A percentile compares a stretch with the other conserved stretches of the same genome.
Evolutionary conservation across 768 basidiomycete genomes (phyloP).

Genomic region (Mycena chlorophos): DNA sequence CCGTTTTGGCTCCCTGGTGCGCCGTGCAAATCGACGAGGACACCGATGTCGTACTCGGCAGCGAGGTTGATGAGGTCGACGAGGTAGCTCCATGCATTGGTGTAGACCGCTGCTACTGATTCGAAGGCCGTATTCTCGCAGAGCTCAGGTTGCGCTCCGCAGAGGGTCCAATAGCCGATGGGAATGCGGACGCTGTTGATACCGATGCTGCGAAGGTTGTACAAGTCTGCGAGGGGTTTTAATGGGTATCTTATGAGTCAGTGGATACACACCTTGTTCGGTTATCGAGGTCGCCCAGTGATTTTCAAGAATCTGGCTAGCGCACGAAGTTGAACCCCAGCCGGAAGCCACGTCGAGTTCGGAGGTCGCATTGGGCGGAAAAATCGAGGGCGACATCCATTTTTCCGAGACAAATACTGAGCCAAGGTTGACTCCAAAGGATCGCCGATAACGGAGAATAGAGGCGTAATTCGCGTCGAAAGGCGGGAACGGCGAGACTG

Average conservation of each 20-base stretch:
- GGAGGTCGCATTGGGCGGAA: constrained; percentile 53
- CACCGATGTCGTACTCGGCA: constrained; percentile 59
- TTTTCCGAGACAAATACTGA: constrained; percentile 73
- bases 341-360: constrained; percentile 71
- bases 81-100: constrained; percentile 68
- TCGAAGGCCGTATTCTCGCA: constrained; percentile 68
- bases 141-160: constrained; percentile 55
- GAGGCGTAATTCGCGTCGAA: constrained; percentile 51
- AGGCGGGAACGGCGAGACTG: constrained; percentile 43
- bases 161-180: constrained; percentile 64
- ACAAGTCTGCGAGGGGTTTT: too few species aligned
- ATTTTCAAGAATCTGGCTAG: constrained; percentile 53
- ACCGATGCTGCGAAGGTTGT: constrained; percentile 61
- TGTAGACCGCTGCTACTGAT: constrained; percentile 50
- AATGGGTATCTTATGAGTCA: too few species aligned
- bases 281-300: constrained; percentile 81
- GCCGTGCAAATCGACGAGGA: constrained; percentile 68
- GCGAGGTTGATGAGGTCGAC: constrained; percentile 64
- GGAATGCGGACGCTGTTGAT: constrained; percentile 69
- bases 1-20: constrained; percentile 78
- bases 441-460: constrained; percentile 62
- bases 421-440: constrained; percentile 65
- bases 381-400: constrained; percentile 75
- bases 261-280: too few species aligned
- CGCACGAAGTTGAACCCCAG: constrained; percentile 49